Percentiles rank a stretch among this genome's conserved stretches.
Conservation (phyloP, 352 stramenopile genomes). For the Phytophthora macrochlamydospora region DNA sequence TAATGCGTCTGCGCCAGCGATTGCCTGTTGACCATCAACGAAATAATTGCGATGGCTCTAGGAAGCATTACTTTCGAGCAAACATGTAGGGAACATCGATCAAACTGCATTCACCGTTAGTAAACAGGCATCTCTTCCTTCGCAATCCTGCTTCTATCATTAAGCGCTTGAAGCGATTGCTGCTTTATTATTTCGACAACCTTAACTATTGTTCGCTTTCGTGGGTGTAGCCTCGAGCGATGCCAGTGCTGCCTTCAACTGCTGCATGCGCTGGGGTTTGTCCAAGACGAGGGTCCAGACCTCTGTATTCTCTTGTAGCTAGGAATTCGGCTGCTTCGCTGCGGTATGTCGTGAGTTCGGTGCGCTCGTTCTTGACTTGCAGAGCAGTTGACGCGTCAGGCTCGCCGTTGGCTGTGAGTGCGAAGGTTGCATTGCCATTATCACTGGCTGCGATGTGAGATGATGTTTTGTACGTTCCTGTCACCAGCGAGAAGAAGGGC, state of each 20-base stretch:
- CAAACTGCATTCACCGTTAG: too few species aligned
- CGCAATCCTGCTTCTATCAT: background rate
- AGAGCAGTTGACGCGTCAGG: constrained; percentile 46
- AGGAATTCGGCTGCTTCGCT: constrained; percentile 83
- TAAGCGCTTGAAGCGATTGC: too few species aligned
- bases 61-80: too few species aligned
- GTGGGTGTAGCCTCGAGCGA: constrained; percentile 78
- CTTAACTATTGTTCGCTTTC: constrained; percentile 39
- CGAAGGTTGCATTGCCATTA: constrained; percentile 17
- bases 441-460: constrained; percentile 20
- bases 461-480: constrained; percentile 71
- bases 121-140: too few species aligned
- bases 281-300: constrained; percentile 81
- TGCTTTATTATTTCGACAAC: constrained; percentile 1
- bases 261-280: constrained; percentile 81
- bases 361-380: constrained; percentile 57
- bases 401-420: constrained; percentile 33
- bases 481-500: constrained; percentile 85
- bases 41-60: background rate
- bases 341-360: constrained; percentile 63
- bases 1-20: background rate
- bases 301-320: constrained; percentile 71
- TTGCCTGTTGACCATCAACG: background rate
- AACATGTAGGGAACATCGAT: too few species aligned
- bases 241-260: constrained; percentile 73